These are phyloP conservation scores for Pseudogymnoascus sp. DNA, from an alignment of 2,329 filamentous ascomycete genomes.

Conservation along the genomic window DNA sequence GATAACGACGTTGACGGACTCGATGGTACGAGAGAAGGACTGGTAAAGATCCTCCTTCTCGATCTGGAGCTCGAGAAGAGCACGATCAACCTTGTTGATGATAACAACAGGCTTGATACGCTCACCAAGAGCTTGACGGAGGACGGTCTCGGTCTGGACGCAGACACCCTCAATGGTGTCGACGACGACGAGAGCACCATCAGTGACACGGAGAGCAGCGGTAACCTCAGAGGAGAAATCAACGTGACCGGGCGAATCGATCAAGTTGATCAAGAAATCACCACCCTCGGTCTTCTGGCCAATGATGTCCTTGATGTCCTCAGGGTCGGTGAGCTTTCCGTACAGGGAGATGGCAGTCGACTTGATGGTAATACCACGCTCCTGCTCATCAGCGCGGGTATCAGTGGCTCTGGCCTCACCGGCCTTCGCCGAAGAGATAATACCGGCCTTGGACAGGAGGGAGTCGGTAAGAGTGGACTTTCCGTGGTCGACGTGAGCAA, in stretches of 20 bases:
- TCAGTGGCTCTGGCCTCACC: slow-evolving; percentile 94
- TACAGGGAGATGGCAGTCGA: slow-evolving; percentile 99
- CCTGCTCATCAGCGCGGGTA: slow-evolving; percentile 95
- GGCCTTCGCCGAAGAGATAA: slow-evolving; percentile 96
- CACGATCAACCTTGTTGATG: slow-evolving; percentile 99
- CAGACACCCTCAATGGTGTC: slow-evolving; percentile 99
- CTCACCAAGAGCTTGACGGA: slow-evolving; percentile 98
- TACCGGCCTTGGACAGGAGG: slow-evolving; percentile 97
- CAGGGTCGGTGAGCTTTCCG: slow-evolving; percentile 68
- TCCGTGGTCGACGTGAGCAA: slow-evolving; percentile 99
- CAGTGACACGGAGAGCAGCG: slow-evolving; percentile 98
- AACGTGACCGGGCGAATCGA: slow-evolving; percentile 99
- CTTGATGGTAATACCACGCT: slow-evolving; percentile 99
- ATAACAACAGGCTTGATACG: slow-evolving; percentile 99
- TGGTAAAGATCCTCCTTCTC: slow-evolving; percentile 99
- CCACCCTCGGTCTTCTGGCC: slow-evolving; percentile 80
- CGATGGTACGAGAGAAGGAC: slow-evolving; percentile 98
- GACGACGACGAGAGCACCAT: slow-evolving; percentile 98
- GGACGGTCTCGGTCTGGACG: slow-evolving; percentile 99
- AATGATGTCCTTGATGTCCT: slow-evolving; percentile 92
- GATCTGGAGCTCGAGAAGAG: slow-evolving; percentile 97
- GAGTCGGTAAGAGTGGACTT: slow-evolving; percentile 99
- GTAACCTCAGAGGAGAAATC: slow-evolving; percentile 99
- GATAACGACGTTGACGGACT: slow-evolving; percentile 99
- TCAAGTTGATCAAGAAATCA: slow-evolving; percentile 99